Evolutionary conservation across 2,329 filamentous ascomycete genomes (phyloP).

Genomic region (Cercospora janseana): DNA sequence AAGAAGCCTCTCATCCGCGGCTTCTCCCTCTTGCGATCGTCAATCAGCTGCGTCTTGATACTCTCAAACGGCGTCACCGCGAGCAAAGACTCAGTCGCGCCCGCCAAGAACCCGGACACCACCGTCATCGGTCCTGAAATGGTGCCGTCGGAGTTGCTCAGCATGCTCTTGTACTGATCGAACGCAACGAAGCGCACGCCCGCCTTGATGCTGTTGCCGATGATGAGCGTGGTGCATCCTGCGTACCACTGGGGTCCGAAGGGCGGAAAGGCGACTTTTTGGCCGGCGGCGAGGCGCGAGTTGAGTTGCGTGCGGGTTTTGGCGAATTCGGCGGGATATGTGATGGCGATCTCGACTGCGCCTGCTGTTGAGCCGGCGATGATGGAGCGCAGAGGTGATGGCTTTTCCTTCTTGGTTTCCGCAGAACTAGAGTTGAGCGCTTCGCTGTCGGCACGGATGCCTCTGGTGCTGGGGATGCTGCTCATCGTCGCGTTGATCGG

Average conservation of each 20-base stretch:
- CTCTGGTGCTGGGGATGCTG: slow-evolving; percentile 27
- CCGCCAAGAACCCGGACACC: slow-evolving; percentile 88
- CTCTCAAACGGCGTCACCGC: slow-evolving; percentile 97
- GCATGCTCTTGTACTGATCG: slow-evolving; percentile 83
- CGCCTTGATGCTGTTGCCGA: slow-evolving; percentile 94
- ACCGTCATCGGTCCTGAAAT: slow-evolving; percentile 89
- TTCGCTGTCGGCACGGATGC: slow-evolving; percentile 9
- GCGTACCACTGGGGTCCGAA: slow-evolving; percentile 97
- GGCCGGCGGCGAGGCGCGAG: slow-evolving; percentile 69
- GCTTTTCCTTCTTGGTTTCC: slow-evolving; percentile 46
- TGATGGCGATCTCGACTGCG: slow-evolving; percentile 92
- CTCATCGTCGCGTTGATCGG: slow-evolving; percentile 18
- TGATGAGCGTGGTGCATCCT: slow-evolving; percentile 92
- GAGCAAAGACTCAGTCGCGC: slow-evolving; percentile 86
- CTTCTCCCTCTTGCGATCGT: slow-evolving; percentile 82
- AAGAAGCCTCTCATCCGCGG: slow-evolving; percentile 90
- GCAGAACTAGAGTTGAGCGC: slow-evolving; percentile 6
- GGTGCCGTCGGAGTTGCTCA: slow-evolving; percentile 80
- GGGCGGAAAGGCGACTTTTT: slow-evolving; percentile 92
- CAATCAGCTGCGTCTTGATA: slow-evolving; percentile 98
- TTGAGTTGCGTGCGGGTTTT: slow-evolving; percentile 96
- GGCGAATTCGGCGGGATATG: slow-evolving; percentile 93
- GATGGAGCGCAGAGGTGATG: slow-evolving; percentile 83
- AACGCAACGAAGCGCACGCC: slow-evolving; percentile 96
- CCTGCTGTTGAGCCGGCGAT: slow-evolving; percentile 91